Evolutionary conservation across 495 filamentous ascomycete species (phyloP), one percentile per base, ranked within the genome.

Genomic region (Hamigera avellanea): DNA sequence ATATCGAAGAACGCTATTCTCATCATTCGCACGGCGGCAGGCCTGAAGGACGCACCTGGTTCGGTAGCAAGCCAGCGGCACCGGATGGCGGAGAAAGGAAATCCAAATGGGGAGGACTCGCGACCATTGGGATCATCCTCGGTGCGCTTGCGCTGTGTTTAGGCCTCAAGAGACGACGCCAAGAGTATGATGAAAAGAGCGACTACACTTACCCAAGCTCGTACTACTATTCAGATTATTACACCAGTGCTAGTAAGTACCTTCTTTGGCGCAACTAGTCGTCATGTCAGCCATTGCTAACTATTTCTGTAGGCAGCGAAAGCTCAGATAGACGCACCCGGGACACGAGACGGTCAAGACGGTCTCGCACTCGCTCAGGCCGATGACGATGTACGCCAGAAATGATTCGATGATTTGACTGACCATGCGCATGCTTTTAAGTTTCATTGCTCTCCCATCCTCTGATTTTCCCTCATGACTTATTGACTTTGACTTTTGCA

Each of bases 1-100:
- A 79, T 35, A 66, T 83, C 46, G 78, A 86, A 57, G 80, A 85
- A 48, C 76, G 73, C 29, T 78, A 85, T 48, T 74, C 72, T 0
- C 67, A 61, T 40, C 70, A 73, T 43, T 51, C 54, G 5, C 51
- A 59, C 35, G 53, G 59, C 32, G 42, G 48, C 35, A 49, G 66
- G 33, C 75, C 78, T 42, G 64, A 64, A 33, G 73, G 70, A 33
- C 61, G 70, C 23, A 75, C 66, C 16, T 93, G 86, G 86, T 89
- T 82, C 41, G 78, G 80, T 13, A 36, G 56, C 9, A 56, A 63
- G 19, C 76, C 78, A 14, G 50, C 73, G 1, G 66, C 67, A 12
- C 59, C 69, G 7, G 56, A 57, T 6, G 46, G 50, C 10, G 59
- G 69, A 32, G 54, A 67, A 34, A 76, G 72, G 54, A 76, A 72